Conservation (phyloP, 192 early-diverging fungal genomes). For the Phlyctochytrium arcticum region DNA sequence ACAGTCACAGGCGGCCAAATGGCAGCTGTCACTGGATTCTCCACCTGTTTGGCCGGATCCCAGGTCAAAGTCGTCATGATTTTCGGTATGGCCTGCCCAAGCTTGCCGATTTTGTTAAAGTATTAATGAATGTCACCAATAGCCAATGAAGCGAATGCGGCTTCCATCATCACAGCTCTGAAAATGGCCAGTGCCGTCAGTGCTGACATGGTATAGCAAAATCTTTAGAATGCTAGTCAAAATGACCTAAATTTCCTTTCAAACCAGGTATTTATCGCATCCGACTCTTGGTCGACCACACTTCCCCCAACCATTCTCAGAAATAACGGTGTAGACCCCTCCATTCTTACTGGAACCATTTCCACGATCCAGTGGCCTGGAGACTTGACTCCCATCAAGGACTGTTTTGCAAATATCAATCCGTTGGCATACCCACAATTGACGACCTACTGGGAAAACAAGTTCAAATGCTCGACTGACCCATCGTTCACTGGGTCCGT, state of each 20-base stretch:
- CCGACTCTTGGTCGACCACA: neutral
- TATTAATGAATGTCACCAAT: no score
- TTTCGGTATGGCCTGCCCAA: neutral
- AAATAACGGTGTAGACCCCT: neutral
- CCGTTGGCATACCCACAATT: neutral
- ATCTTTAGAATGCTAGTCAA: no score
- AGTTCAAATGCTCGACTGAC: neutral
- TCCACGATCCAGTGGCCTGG: neutral
- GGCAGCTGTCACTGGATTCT: neutral
- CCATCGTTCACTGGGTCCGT: neutral
- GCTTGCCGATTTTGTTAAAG: no score
- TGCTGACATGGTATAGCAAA: no score
- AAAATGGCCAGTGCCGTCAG: neutral
- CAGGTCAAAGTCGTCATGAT: neutral
- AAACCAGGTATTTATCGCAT: neutral
- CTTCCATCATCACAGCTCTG: neutral
- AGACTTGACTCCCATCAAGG: neutral
- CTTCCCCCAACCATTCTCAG: neutral
- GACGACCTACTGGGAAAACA: neutral
- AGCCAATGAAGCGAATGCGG: neutral
- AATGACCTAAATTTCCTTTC: no score
- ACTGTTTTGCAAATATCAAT: neutral
- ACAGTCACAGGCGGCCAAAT: neutral
- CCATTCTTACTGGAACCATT: neutral
- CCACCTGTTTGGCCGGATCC: neutral